phyloP scores from a whole-genome alignment of 2,329 filamentous ascomycete genomes.

The Pseudovirgaria hyperparasitica region DNA sequence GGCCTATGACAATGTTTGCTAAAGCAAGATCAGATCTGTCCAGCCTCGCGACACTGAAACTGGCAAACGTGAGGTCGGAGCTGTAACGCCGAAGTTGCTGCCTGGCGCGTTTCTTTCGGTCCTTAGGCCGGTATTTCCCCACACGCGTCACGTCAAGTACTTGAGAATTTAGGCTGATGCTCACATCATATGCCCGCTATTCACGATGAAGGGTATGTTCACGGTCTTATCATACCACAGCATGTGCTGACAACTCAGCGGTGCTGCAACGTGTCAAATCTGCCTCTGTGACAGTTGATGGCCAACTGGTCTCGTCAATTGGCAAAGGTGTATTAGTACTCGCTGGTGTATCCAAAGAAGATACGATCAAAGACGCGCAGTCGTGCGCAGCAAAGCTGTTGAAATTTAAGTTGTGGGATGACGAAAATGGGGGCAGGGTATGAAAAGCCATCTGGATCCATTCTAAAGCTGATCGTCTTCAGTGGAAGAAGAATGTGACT shows the following conservation, averaged over 20 bases:
- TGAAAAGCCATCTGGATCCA: conserved; percentile 1
- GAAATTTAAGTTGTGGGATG: conserved; percentile 86
- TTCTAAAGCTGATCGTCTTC: conserved; percentile 6
- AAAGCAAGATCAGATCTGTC: no score
- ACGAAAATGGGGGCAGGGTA: conserved; percentile 58
- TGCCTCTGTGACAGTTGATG: conserved; percentile 89
- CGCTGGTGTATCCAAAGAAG: conserved; percentile 79
- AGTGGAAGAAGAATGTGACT: conserved; percentile 86
- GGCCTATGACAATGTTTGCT: no score
- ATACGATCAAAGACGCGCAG: conserved; percentile 80
- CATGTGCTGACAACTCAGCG: conserved; percentile 39
- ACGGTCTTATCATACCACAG: conserved; percentile 4
- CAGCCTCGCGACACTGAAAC: no score
- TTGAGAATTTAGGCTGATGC: no score
- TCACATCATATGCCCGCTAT: no score
- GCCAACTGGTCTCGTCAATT: conserved; percentile 79
- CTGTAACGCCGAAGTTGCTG: no score
- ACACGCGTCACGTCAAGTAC: no score
- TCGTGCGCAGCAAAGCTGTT: conserved; percentile 72
- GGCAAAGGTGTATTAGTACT: conserved; percentile 83
- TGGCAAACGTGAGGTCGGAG: no score
- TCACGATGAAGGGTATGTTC: conserved; percentile 5
- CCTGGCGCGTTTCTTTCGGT: no score
- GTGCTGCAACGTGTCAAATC: conserved; percentile 90
- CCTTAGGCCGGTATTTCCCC: no score